Evolutionary conservation across 2,329 filamentous ascomycete species (phyloP), one percentile per base, ranked within the genome.

Genomic region (Calonectria montana): DNA sequence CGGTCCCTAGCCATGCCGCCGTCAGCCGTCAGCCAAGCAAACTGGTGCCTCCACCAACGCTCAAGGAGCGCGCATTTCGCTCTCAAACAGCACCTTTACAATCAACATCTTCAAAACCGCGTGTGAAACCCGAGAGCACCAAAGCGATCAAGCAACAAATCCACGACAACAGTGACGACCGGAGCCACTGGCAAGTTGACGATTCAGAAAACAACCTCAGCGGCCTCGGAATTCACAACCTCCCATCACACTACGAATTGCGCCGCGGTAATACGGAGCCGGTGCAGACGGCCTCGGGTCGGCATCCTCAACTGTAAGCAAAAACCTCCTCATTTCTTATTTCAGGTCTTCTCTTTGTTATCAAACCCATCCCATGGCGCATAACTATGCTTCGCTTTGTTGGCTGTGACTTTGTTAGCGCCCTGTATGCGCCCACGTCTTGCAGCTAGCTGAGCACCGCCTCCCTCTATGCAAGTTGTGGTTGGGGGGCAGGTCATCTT

Each of bases 201-300:
- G 53, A 79, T n/a, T 75, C 79, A 62, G 78, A 79, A 55, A 76
- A 75, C 65, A 76, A 79, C 48, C 76, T 82, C 57, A 77, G 80
- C 76, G 78, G 77, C 27, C 78, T 83, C 29, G 78, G 77, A 59
- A 77, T 79, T 63, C 75, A 75, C 65, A 76, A 78, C 75, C 75
- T 73, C 37, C 78, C 81, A 37, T 74, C 75, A 71, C 77, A 74
- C 37, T 82, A 79, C 76, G 81, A 82, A 65, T 77, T 82, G 53
- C 78, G 80, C 47, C 72, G 78, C 63, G 82, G 81, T 59, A 83
- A 80, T 71, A 77, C 81, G 21, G 81, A 83, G 63, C 80, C 79
- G 45, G 79, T 75, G 48, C 74, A 18, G 29, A 18, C 74, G 27
- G 63, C 65, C 31, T 70, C 74, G 16, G 73, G 70, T 45, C 74